Evolutionary conservation across 1,284 basidiomycete genomes (phyloP).

Genomic region (Lignosus rhinocerotis): DNA sequence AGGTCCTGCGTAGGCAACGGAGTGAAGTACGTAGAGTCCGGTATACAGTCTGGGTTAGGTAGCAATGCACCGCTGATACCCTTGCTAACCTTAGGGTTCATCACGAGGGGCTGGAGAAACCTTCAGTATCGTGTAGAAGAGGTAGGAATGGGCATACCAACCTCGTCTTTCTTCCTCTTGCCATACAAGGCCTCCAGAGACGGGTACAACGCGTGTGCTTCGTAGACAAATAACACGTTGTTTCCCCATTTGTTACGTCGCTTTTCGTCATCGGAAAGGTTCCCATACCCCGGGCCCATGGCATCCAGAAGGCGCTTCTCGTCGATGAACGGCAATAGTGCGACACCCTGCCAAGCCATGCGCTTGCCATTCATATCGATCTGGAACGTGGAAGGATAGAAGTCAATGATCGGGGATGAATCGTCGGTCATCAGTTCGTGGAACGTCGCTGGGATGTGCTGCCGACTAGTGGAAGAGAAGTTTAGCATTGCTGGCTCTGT

Average conservation of each 20-base stretch:
- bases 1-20: slow-evolving; percentile 63
- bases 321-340: slow-evolving; percentile 95
- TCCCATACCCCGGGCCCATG: slow-evolving; percentile 74
- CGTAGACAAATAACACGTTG: slow-evolving; percentile 83
- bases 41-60: slow-evolving; percentile 87
- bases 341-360: slow-evolving; percentile 99
- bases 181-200: slow-evolving; percentile 88
- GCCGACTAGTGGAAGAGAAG: slow-evolving; percentile 53
- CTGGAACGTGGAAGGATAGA: slow-evolving; percentile 91
- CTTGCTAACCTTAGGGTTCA: slow-evolving; percentile 72
- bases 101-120: slow-evolving; percentile 53
- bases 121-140: slow-evolving; percentile 1
- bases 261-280: slow-evolving; percentile 82
- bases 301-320: slow-evolving; percentile 81
- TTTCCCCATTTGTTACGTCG: slow-evolving; percentile 86
- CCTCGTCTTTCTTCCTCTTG: slow-evolving; percentile 81
- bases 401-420: slow-evolving; percentile 93
- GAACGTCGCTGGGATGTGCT: slow-evolving; percentile 86
- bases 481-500: not conserved
- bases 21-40: slow-evolving; percentile 86
- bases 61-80: slow-evolving; percentile 83
- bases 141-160: slow-evolving; percentile 40
- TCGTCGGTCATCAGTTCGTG: slow-evolving; percentile 88
- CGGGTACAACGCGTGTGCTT: slow-evolving; percentile 85
- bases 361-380: slow-evolving; percentile 99